Base-by-base conservation (phyloP, 257 asterid genomes). In the Capsicum baccatum region DNA sequence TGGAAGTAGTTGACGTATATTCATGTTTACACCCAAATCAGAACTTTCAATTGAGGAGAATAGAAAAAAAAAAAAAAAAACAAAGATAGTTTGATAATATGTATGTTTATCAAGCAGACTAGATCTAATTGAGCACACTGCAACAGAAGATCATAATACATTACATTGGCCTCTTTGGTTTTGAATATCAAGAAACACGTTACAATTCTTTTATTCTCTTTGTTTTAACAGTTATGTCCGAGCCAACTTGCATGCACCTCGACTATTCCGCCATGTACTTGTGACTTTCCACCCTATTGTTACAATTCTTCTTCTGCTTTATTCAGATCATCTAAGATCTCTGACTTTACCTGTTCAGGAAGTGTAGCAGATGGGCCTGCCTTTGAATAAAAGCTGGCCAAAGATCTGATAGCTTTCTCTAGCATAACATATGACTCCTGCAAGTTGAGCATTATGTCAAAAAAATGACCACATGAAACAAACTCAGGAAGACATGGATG, bases 361-460 rank as follows among this genome's bases (percentile, higher is more conserved):
- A 94, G 93, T 37, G 91, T 44, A 16, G 98, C 98, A 13, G 98
- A 94, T 33, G 98, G 98, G 4, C 99, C 99, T 1, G 97, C 98
- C 83, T 90, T 92, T 1, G 99, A 92, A 93, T 94, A 96, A 85
- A 94, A 94, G 83, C 86, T 60, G 42, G 98, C 98, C 14, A 96
- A 94, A 64, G 98, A 67, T 85, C 98, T 88, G 83, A 94, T 96
- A 57, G 97, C 94, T 87, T 91, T 94, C 91, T 96, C 98, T 13
- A 96, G 89, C 97, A 90, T 85, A 5, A 83, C 91, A 89, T 96
- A 94, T 1, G 99, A 96, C 80, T 92, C 95, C 99, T 96, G 95
- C 92, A 91, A 62, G 8, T 8, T 1, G 3, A 54, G 81, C 8
- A 52, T 3, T 14, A 26, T 0, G 64, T 78, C 64, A 78, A 54